phyloP scores from a whole-genome alignment of 768 basidiomycete genomes.

The Lactifluus echinatus region DNA sequence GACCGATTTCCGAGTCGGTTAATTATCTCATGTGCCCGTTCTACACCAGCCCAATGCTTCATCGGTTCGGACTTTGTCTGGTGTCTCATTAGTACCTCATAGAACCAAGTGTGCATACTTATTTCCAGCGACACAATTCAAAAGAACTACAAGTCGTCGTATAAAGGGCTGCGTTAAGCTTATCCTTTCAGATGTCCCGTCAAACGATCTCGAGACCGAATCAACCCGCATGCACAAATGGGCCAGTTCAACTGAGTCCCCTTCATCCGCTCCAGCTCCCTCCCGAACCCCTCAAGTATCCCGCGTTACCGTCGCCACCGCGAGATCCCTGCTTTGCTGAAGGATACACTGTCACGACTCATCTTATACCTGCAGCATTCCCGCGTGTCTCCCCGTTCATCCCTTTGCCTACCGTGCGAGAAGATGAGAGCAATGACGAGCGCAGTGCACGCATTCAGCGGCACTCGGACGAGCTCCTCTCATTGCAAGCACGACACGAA shows the following conservation, averaged over 20 bases:
- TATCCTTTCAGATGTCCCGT: not conserved
- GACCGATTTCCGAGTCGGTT: too few species aligned
- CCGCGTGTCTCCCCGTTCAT: conserved; percentile 38
- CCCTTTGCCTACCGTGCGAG: conserved; percentile 31
- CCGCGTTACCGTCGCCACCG: conserved; percentile 29
- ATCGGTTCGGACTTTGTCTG: too few species aligned
- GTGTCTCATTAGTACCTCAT: too few species aligned
- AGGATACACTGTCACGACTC: conserved; percentile 39
- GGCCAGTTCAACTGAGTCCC: not conserved
- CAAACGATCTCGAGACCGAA: not conserved
- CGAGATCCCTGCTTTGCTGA: conserved; percentile 1
- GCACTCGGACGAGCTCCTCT: conserved; percentile 1
- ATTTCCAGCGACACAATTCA: too few species aligned
- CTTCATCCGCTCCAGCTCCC: conserved; percentile 6
- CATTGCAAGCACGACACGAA: conserved; percentile 15
- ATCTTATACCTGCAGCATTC: conserved; percentile 47
- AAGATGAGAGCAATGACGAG: conserved; percentile 32
- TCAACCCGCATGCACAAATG: not conserved
- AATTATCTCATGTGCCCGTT: too few species aligned
- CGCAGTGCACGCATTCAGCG: conserved; percentile 3
- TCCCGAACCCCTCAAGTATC: conserved; percentile 30
- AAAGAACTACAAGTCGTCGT: too few species aligned
- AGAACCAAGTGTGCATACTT: too few species aligned
- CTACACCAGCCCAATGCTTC: too few species aligned
- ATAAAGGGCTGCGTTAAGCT: too few species aligned